Base-by-base conservation (phyloP, 495 filamentous ascomycete species). In the Penicillium roqueforti region DNA sequence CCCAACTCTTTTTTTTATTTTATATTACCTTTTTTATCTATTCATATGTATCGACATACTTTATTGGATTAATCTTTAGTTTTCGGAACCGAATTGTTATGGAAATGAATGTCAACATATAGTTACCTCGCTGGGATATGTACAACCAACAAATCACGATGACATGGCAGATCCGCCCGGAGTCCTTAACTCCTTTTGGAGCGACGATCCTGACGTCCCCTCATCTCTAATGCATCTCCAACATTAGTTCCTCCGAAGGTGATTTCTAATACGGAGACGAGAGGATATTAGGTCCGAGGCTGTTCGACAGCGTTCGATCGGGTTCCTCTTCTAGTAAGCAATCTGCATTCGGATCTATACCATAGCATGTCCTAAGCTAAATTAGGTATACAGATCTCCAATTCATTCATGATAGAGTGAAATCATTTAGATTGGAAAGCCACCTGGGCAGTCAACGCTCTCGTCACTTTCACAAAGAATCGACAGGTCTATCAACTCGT, bases 111-210 rank as follows among this genome's bases (percentile, higher is more conserved):
- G n/a, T 36, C 32, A 36, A 36, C 32, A 36, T n/a, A n/a, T n/a
- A n/a, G n/a, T n/a, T n/a, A n/a, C n/a, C n/a, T n/a, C n/a, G n/a
- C n/a, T n/a, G n/a, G n/a, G n/a, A n/a, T n/a, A n/a, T n/a, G n/a
- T n/a, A n/a, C n/a, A n/a, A n/a, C n/a, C n/a, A n/a, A n/a, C n/a
- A n/a, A n/a, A n/a, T n/a, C n/a, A n/a, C n/a, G n/a, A n/a, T n/a
- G n/a, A n/a, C n/a, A n/a, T n/a, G n/a, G n/a, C n/a, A n/a, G 47
- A 16, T 42, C 16, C 3, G 18, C 9, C 19, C 22, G 62, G 62
- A 40, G 50, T 47, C 11, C 4, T 53, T 59, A 62, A 23, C 62
- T 62, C 42, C 20, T 65, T 62, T 53, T 19, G 62, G 62, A 6
- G 13, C 6, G 37, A 22, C 44, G 29, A 47, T 34, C 44, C 43